A percentile compares a stretch with the other conserved stretches of the same genome.
Conservation (phyloP, 2,329 filamentous ascomycete species). For the Monilinia vaccinii-corymbosi region DNA sequence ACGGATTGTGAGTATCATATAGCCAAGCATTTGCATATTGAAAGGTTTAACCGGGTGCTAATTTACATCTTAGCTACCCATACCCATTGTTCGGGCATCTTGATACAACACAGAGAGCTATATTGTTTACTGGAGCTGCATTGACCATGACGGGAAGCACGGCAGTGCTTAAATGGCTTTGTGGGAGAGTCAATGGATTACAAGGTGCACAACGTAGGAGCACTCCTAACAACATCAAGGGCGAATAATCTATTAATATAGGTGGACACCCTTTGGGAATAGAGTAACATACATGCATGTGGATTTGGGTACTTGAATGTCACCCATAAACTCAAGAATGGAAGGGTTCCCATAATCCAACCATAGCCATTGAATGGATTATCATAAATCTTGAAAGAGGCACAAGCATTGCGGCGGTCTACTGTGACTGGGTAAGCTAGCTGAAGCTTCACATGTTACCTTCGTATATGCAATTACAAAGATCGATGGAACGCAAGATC, state of each 20-base stretch:
- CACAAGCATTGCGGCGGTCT: not conserved
- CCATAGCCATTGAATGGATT: not conserved
- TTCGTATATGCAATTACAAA: not conserved
- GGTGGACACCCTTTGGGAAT: no score
- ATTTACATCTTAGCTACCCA: constrained; percentile 52
- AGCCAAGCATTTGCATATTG: not conserved
- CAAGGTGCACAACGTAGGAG: constrained; percentile 31
- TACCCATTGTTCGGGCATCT: constrained; percentile 76
- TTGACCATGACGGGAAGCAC: constrained; percentile 64
- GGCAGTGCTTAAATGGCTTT: constrained; percentile 57
- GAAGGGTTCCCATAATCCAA: not conserved
- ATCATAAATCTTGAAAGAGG: not conserved
- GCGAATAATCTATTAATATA: not conserved
- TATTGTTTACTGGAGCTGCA: constrained; percentile 63
- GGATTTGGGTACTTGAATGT: not conserved
- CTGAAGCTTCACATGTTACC: not conserved
- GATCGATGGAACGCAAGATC: not conserved
- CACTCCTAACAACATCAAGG: constrained; percentile 6
- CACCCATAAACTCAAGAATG: not conserved
- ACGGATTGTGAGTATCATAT: constrained; percentile 46
- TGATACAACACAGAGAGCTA: constrained; percentile 52
- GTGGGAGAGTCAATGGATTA: constrained; percentile 56
- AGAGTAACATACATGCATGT: not conserved
- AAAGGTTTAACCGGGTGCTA: not conserved
- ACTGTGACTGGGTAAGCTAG: not conserved